Percentiles rank a stretch among this genome's conserved stretches.
phyloP scores from a whole-genome alignment of 1,284 basidiomycete species.

The Cutaneotrichosporon cyanovorans region DNA sequence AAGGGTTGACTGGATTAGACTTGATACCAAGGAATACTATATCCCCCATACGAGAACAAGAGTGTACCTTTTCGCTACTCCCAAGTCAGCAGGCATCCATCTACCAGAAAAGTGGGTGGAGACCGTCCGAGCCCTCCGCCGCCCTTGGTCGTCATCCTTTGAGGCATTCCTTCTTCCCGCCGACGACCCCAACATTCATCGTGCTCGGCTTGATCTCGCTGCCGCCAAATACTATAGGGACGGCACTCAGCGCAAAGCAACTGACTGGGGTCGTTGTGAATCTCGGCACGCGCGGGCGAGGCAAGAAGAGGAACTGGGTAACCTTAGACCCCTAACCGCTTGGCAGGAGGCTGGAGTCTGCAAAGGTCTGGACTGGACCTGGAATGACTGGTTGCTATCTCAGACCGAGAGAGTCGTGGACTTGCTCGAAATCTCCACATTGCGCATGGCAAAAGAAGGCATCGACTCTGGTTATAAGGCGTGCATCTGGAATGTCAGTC shows the following conservation, averaged over 20 bases:
- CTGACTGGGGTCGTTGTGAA: slow-evolving; percentile 87
- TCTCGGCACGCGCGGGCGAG: slow-evolving; percentile 82
- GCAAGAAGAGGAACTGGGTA: slow-evolving; percentile 72
- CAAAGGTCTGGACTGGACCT: slow-evolving; percentile 80
- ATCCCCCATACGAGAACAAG: slow-evolving; percentile 90
- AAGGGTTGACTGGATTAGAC: slow-evolving; percentile 30
- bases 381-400: slow-evolving; percentile 84
- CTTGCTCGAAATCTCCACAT: slow-evolving; percentile 79
- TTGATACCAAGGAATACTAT: slow-evolving; percentile 90
- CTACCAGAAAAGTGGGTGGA: slow-evolving; percentile 67
- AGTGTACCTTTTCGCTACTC: slow-evolving; percentile 68
- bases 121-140: slow-evolving; percentile 59
- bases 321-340: slow-evolving; percentile 76
- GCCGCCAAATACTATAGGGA: slow-evolving; percentile 41
- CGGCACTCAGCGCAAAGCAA: slow-evolving; percentile 51
- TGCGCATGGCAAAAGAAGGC: slow-evolving; percentile 71
- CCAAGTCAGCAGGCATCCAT: slow-evolving; percentile 9
- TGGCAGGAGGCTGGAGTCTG: slow-evolving; percentile 92
- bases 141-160: slow-evolving; percentile 79
- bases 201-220: slow-evolving; percentile 74
- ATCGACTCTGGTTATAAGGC: slow-evolving; percentile 81
- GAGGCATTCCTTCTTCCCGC: slow-evolving; percentile 85
- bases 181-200: slow-evolving; percentile 84
- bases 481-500: slow-evolving; percentile 96
- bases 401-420: slow-evolving; percentile 94